phyloP scores from a whole-genome alignment of 208 protist genomes.

The Borovskyia barvae region DNA sequence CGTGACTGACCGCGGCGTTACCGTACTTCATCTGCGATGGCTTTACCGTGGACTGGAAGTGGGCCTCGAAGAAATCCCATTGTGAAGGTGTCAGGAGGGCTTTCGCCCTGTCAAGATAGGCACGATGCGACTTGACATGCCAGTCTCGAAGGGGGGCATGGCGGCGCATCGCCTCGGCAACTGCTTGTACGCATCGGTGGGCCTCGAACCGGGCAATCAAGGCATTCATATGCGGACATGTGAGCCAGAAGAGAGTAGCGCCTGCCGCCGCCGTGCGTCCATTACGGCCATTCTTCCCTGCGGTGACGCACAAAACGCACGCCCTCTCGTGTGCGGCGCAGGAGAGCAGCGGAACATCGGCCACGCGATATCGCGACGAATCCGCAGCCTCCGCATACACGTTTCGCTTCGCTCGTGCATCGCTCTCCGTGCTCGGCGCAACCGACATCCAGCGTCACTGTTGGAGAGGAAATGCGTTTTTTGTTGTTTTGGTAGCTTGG shows the following conservation, averaged over 20 bases:
- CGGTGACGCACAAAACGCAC: constrained; percentile 71
- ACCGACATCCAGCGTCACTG: neutral
- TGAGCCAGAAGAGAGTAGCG: constrained; percentile 84
- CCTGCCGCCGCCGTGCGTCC: constrained; percentile 69
- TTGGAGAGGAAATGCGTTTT: neutral
- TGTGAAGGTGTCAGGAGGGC: constrained; percentile 38
- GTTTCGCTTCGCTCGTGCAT: constrained; percentile 16
- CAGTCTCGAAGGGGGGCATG: constrained; percentile 10
- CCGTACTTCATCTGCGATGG: constrained; percentile 52
- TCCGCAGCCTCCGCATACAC: constrained; percentile 58
- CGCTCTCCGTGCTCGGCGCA: too few relatives aligned
- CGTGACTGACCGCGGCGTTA: constrained; percentile 78
- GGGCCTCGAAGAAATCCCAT: constrained; percentile 66
- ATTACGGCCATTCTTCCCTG: constrained; percentile 72
- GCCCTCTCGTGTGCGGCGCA: constrained; percentile 52
- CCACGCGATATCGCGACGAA: constrained; percentile 54
- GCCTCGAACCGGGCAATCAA: constrained; percentile 76
- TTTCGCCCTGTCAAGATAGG: constrained; percentile 40
- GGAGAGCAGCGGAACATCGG: constrained; percentile 53
- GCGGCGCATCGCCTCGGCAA: constrained; percentile 27
- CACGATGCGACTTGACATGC: constrained; percentile 63
- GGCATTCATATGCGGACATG: constrained; percentile 77
- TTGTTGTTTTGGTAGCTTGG: neutral
- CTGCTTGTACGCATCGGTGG: constrained; percentile 39
- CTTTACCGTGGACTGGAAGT: constrained; percentile 37